Evolutionary conservation across 2,329 filamentous ascomycete genomes (phyloP).

Genomic region (Epichloe sylvatica): DNA sequence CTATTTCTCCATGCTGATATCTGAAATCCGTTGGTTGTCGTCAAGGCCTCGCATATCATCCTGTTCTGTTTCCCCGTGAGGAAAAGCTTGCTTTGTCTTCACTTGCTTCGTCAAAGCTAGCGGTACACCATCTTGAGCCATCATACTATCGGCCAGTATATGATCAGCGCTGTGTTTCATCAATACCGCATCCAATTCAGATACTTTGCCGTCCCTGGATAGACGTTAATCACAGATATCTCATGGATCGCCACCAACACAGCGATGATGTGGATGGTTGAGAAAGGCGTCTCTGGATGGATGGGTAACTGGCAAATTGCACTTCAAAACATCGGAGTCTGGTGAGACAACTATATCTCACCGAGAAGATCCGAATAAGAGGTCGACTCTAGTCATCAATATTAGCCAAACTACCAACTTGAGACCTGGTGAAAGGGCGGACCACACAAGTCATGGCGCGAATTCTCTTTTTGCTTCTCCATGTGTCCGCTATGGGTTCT

Average conservation of each 20-base stretch:
- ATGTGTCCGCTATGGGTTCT: neutral
- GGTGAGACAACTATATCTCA: slow-evolving; percentile 17
- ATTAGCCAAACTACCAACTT: neutral
- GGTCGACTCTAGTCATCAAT: neutral
- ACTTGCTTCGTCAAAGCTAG: neutral
- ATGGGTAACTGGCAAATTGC: slow-evolving; percentile 12
- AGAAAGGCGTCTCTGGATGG: slow-evolving; percentile 1
- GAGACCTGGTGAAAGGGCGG: neutral
- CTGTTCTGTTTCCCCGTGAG: neutral
- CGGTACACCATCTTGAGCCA: neutral
- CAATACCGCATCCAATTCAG: neutral
- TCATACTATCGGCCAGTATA: neutral
- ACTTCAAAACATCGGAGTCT: slow-evolving; percentile 12
- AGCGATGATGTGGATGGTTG: neutral
- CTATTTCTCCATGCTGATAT: neutral
- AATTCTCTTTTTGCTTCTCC: neutral
- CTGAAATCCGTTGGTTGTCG: no score
- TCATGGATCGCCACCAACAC: neutral
- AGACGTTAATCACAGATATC: neutral
- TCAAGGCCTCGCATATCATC: no score
- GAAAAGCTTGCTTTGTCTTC: no score
- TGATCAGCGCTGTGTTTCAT: neutral
- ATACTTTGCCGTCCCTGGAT: neutral
- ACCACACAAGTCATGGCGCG: neutral
- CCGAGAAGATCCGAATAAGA: slow-evolving; percentile 11